Evolutionary conservation across 23 red algal species (phyloP), one percentile per base, ranked within the genome.

Genomic region (Gracilaria caudata): DNA sequence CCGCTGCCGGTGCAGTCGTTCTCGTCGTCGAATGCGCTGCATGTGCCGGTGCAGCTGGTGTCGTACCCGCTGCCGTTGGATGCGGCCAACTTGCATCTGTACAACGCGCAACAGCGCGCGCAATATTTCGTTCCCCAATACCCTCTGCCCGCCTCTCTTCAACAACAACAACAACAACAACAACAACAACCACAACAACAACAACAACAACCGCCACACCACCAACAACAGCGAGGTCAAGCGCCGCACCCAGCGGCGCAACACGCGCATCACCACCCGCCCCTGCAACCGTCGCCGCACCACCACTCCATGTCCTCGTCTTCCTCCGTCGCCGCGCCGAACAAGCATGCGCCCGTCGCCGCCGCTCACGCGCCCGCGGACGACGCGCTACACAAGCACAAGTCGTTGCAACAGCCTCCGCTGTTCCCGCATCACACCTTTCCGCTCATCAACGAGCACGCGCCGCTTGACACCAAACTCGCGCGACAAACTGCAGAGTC

Each of bases 101-200:
- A 72, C 66, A 72, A 72, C 38, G 21, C 66, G 10, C 66, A 72
- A 28, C 66, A 72, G 10, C 66, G 66, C 43, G 12, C 70, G 11
- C 10, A 7, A 0, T 75, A 75, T 40, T 75, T 75, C 16, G 70
- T 75, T 10, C 70, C 70, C 0, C 37, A 45, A 6, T 75, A 46
- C 19, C 40, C 70, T 0, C 0, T 75, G 0, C 20, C 37, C 7
- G 14, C 70, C 10, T 7, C 47, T 75, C 70, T 25, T 29, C 23
- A 23, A 5, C 70, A 75, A 20, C 70, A 25, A 3, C 70, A 43
- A 25, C 43, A 36, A 41, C 8, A 3, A 17, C 57, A 60, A 60
- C 57, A 60, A 60, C 76, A 7, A 36, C 76, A 80, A 80, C 76
- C 3, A 51, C 1, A 28, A 0, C 76, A 80, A 80, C 76, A 60